phyloP scores from a whole-genome alignment of 768 basidiomycete genomes.

The Naganishia antarctica region DNA sequence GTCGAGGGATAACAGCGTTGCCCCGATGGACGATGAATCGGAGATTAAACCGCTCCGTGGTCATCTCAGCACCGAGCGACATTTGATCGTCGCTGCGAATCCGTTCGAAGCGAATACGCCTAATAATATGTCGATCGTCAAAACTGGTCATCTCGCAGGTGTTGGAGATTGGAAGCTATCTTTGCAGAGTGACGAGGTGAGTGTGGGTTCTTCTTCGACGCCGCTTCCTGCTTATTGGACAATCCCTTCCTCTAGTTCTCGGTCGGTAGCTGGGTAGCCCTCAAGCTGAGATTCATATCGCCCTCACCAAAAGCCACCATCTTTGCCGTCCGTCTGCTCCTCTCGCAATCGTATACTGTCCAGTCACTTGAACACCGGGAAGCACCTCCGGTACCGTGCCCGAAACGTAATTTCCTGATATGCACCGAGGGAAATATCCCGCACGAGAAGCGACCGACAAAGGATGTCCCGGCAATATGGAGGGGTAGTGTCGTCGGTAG shows the following conservation, averaged over 20 bases:
- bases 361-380: constrained; percentile 40
- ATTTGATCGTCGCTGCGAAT: constrained; percentile 41
- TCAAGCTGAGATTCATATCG: constrained; percentile 31
- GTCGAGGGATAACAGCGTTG: constrained; percentile 20
- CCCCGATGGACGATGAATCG: not conserved
- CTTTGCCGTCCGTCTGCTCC: constrained; percentile 40
- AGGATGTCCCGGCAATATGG: constrained; percentile 34
- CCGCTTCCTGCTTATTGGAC: not conserved
- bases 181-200: constrained; percentile 40
- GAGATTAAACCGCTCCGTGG: constrained; percentile 35
- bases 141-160: constrained; percentile 35
- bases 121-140: constrained; percentile 33
- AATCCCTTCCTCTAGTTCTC: constrained; percentile 35
- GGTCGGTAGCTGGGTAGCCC: constrained; percentile 37
- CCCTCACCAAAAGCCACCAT: constrained; percentile 41
- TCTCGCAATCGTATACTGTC: constrained; percentile 38
- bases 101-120: constrained; percentile 28
- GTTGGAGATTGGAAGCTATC: constrained; percentile 30
- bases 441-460: constrained; percentile 34
- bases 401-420: constrained; percentile 33
- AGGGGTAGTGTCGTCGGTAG: constrained; percentile 33
- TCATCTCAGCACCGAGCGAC: constrained; percentile 33
- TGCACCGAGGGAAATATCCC: constrained; percentile 34
- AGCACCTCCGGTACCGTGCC: constrained; percentile 27
- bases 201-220: constrained; percentile 29